Evolutionary conservation across 345 rosid genomes (phyloP).

Genomic region (Arabidopsis thaliana): DNA sequence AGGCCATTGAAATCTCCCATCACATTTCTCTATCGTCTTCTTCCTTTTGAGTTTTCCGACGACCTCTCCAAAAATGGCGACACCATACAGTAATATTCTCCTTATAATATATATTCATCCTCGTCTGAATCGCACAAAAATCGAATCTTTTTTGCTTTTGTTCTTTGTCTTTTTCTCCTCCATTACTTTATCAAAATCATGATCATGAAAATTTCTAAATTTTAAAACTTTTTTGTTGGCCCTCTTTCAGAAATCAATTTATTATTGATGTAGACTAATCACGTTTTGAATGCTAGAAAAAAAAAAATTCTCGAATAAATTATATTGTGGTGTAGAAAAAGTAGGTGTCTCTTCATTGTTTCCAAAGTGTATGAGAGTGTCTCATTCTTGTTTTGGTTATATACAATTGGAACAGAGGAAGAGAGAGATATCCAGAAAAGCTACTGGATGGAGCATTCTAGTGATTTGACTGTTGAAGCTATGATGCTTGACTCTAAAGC

Average conservation of each 20-base stretch:
- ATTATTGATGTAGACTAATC: not conserved
- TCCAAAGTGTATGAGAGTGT: constrained; percentile 19
- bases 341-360: constrained; percentile 37
- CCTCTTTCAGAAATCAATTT: not conserved
- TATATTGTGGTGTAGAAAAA: not conserved
- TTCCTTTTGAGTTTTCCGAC: constrained; percentile 18
- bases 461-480: constrained; percentile 70
- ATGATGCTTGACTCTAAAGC: constrained; percentile 94
- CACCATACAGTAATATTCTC: not conserved
- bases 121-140: not conserved
- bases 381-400: constrained; percentile 34
- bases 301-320: not conserved
- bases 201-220: not conserved
- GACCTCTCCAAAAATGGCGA: constrained; percentile 49
- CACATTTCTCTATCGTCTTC: constrained; percentile 4
- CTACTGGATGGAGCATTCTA: constrained; percentile 79
- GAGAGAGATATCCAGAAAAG: constrained; percentile 58
- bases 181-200: no score
- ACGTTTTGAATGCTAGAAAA: constrained; percentile 20
- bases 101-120: not conserved
- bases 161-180: constrained; percentile 15
- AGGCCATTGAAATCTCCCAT: constrained; percentile 48
- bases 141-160: constrained; percentile 24
- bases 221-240: not conserved
- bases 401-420: constrained; percentile 33